Evolutionary conservation across 805 yeast genomes (phyloP).

Genomic region (Lipomyces kockii): DNA sequence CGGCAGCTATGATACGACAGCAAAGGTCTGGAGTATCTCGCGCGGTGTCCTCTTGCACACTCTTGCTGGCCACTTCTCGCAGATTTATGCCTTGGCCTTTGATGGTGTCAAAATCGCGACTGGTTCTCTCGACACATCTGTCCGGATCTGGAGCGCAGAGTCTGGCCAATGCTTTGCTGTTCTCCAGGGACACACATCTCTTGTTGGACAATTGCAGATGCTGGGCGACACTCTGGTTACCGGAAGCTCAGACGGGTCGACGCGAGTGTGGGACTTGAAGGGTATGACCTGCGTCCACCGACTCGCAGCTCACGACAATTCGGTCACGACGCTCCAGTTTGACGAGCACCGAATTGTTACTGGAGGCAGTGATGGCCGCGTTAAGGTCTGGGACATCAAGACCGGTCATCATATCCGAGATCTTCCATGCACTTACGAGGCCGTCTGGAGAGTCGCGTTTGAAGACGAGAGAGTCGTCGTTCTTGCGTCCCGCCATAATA

Average conservation of each 20-base stretch:
- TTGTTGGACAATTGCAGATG: conserved; percentile 83
- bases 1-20: conserved; percentile 87
- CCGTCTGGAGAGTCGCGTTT: conserved; percentile 51
- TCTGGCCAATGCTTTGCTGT: conserved; percentile 81
- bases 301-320: conserved; percentile 52
- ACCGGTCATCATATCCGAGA: conserved; percentile 49
- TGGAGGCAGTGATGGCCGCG: conserved; percentile 52
- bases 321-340: conserved; percentile 50
- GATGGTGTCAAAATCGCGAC: conserved; percentile 90
- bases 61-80: conserved; percentile 85
- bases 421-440: conserved; percentile 45
- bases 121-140: conserved; percentile 93
- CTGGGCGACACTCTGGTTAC: conserved; percentile 73
- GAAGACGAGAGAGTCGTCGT: conserved; percentile 49
- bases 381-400: conserved; percentile 49
- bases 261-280: conserved; percentile 81
- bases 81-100: conserved; percentile 91
- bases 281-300: conserved; percentile 78
- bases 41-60: conserved; percentile 90
- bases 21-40: conserved; percentile 88
- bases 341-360: conserved; percentile 49
- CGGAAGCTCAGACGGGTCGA: conserved; percentile 84
- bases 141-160: conserved; percentile 91
- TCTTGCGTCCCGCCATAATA: conserved; percentile 43
- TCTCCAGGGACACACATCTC: conserved; percentile 86